Base-by-base conservation (phyloP, 2,329 filamentous ascomycete genomes). In the Pochonia chlamydosporia region DNA sequence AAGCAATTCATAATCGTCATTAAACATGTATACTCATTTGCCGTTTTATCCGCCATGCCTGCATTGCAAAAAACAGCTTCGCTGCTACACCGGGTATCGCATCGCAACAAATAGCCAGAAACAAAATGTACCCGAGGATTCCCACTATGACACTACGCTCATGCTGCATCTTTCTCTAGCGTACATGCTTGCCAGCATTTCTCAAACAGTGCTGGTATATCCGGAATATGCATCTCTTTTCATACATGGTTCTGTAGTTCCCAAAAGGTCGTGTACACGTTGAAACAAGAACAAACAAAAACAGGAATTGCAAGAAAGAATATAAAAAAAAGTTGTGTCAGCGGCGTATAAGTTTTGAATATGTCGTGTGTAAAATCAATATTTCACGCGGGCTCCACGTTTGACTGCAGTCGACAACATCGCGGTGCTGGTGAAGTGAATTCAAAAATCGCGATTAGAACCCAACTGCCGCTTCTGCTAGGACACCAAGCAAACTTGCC, bases 401-500 rank as follows among this genome's bases (percentile, higher is more conserved):
- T 13, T 6, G 35, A 8, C 8, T 23, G 18, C 14, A 9, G 11
- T 14, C 9, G n/a, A 7, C 3, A 5, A 39, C 11, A 23, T 21
- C 18, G 20, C 23, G 20, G 23, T 39, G 21, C 35, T 18, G 18
- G 9, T 21, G 21, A 23, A 3, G 20, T 14, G 8, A 8, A 13
- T 39, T 39, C 10, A 39, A 23, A 10, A 9, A 21, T 13, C 6
- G 23, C 16, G 7, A 13, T 6, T 24, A 63, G 25, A 64, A 54
- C 5, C 54, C 62, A 9, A 59, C 60, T 4, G 78, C 78, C 23
- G 79, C 79, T 58, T 84, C 78, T 4, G 75, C 73, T 26, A 84
- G 62, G 1, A 82, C 78, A 46, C 74, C 75, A 40, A 83, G 56
- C 50, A 84, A 61, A 45, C 77, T 81, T 3, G 74, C 78, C 1